These are phyloP conservation scores for Cercophora sp. DNA, from an alignment of 495 filamentous ascomycete species.

Conservation along the genomic window DNA sequence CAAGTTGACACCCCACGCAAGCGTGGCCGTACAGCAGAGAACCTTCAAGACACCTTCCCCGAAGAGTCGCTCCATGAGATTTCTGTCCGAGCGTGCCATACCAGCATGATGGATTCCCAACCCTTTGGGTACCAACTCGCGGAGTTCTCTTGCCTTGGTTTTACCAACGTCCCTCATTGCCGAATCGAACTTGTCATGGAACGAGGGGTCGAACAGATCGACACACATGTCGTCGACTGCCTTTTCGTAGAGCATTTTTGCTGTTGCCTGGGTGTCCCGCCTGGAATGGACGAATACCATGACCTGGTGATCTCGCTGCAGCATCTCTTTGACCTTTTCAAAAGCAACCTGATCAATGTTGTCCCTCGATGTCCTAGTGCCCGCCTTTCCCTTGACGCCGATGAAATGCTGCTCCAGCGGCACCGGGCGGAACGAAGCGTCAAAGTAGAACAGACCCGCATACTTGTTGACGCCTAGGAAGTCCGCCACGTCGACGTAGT, in stretches of 20 bases:
- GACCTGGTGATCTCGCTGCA: constrained; percentile 81
- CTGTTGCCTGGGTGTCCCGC: constrained; percentile 87
- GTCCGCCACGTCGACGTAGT: constrained; percentile 93
- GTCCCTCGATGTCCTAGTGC: constrained; percentile 71
- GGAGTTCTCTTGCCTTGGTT: constrained; percentile 76
- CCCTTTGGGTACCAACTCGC: constrained; percentile 84
- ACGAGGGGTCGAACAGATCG: constrained; percentile 76
- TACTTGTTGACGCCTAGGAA: constrained; percentile 94
- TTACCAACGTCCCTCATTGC: constrained; percentile 77
- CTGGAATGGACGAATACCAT: constrained; percentile 99
- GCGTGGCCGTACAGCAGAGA: constrained; percentile 94
- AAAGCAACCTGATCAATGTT: constrained; percentile 82
- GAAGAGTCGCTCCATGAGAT: constrained; percentile 88
- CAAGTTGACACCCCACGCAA: constrained; percentile 99
- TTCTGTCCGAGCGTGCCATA: constrained; percentile 88
- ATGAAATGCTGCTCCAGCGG: constrained; percentile 97
- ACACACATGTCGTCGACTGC: constrained; percentile 72
- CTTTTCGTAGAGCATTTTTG: constrained; percentile 79
- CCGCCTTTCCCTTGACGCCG: constrained; percentile 87
- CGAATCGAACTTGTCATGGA: constrained; percentile 63
- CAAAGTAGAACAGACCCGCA: constrained; percentile 95
- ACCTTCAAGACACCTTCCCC: constrained; percentile 86
- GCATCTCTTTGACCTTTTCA: constrained; percentile 94
- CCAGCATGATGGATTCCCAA: constrained; percentile 95
- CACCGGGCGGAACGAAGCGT: constrained; percentile 90